Percentiles rank a stretch among this genome's conserved stretches.
Evolutionary conservation across 1,139 yeast genomes (phyloP).

Genomic region (Lodderomyces parapsilosis): DNA sequence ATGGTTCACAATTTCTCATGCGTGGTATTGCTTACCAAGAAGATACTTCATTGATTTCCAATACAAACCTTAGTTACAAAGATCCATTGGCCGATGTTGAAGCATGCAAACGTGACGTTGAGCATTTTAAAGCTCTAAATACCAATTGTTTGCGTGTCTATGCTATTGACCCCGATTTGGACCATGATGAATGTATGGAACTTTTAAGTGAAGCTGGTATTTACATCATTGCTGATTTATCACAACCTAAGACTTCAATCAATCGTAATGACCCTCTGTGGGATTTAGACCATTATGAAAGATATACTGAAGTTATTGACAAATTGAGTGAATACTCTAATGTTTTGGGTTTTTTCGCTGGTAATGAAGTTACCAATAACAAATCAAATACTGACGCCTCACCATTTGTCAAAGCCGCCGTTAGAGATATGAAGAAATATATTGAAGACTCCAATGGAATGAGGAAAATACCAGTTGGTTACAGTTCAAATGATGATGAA

Average conservation of each 20-base stretch:
- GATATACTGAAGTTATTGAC: conserved; percentile 81
- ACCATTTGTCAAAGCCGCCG: conserved; percentile 88
- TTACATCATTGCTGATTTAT: conserved; percentile 82
- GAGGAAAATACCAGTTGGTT: conserved; percentile 85
- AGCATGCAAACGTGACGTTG: conserved; percentile 77
- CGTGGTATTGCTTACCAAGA: conserved; percentile 78
- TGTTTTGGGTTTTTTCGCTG: conserved; percentile 86
- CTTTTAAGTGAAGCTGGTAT: conserved; percentile 86
- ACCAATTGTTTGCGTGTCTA: conserved; percentile 75
- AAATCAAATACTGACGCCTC: conserved; percentile 55
- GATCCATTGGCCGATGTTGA: conserved; percentile 78
- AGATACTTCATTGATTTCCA: conserved; percentile 56
- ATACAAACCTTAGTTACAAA: conserved; percentile 33
- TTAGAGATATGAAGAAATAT: conserved; percentile 86
- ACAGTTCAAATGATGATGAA: conserved; percentile 85
- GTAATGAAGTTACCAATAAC: conserved; percentile 77
- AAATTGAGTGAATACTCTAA: conserved; percentile 81
- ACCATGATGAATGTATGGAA: conserved; percentile 89
- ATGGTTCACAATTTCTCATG: conserved; percentile 80
- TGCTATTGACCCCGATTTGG: conserved; percentile 71
- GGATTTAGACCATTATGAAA: conserved; percentile 61
- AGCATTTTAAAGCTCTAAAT: conserved; percentile 70
- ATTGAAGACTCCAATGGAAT: conserved; percentile 59
- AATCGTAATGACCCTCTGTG: conserved; percentile 78
- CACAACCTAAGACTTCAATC: conserved; percentile 74